Percentiles rank a stretch among this genome's conserved stretches.
These are phyloP conservation scores for Ustilago cynodontis DNA, from an alignment of 1,284 basidiomycete genomes.

Conservation along the genomic window DNA sequence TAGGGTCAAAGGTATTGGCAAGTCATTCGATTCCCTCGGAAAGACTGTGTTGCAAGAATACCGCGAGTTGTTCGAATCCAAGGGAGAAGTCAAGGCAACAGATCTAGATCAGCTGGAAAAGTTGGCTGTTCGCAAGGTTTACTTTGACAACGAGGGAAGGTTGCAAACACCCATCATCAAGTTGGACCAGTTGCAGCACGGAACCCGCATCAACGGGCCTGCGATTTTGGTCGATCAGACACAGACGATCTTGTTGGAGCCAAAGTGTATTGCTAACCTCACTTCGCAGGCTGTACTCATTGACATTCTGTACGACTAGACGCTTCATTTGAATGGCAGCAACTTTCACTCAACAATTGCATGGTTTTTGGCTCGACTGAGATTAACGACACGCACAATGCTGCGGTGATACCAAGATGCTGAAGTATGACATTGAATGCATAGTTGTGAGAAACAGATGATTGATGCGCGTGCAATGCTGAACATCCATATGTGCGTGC, in stretches of 20 bases:
- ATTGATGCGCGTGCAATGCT: conserved; percentile 4
- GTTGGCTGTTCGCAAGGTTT: conserved; percentile 75
- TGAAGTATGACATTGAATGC: conserved; percentile 3
- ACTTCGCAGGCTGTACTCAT: conserved; percentile 58
- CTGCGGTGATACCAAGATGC: not conserved
- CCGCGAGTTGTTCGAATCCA: conserved; percentile 42
- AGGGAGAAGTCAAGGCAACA: conserved; percentile 31
- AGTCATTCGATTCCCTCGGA: conserved; percentile 86
- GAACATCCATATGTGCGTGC: conserved; percentile 3
- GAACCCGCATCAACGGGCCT: conserved; percentile 81
- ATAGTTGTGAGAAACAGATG: not conserved
- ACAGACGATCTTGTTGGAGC: conserved; percentile 83
- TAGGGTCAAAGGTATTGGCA: conserved; percentile 83
- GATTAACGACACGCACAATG: not conserved
- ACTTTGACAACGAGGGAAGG: conserved; percentile 82
- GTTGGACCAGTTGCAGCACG: conserved; percentile 77
- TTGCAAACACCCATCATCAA: conserved; percentile 84
- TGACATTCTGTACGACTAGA: conserved; percentile 47
- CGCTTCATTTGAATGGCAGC: not conserved
- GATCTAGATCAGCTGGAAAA: conserved; percentile 29
- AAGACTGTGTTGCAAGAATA: conserved; percentile 82
- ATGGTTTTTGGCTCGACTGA: not conserved
- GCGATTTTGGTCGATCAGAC: conserved; percentile 92
- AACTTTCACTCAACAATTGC: not conserved
- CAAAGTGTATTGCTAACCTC: conserved; percentile 59